Base-by-base conservation (phyloP, 2,329 filamentous ascomycete species). In the Gaeumannomyces tritici region DNA sequence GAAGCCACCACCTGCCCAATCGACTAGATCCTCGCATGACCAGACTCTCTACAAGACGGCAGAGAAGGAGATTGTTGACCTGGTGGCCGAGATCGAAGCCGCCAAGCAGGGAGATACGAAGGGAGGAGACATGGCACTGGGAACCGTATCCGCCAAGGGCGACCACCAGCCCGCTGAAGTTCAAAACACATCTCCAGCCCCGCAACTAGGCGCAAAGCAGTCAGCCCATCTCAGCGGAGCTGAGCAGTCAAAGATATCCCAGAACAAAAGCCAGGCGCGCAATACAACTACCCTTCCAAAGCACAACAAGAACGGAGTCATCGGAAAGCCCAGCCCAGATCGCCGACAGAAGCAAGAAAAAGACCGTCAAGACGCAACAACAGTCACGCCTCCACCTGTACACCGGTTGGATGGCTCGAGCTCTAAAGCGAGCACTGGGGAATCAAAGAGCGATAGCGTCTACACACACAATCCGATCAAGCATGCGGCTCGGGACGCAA, bases 61-160 rank as follows among this genome's bases (percentile, higher is more conserved):
- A 28, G 59, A 62, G 15, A 55, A 29, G 54, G 64, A 65, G 42
- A 65, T 63, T 29, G 28, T 28, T 13, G 61, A 54, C n/a, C 61
- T 65, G 2, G 63, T 63, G 42, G 61, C 62, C 28, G 63, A 58
- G 13, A 51, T 63, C 21, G 12, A 56, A 56, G 55, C 55, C 8
- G 28, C 28, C 21, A 42, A 2, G 18, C 3, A 42, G 13, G 42
- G 42, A 24, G 28, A 35, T 27, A n/a, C 3, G n/a, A 21, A 9
- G n/a, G 42, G 42, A 51, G 24, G 7, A 51, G 21, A 24, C 18
- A n/a, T n/a, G 42, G 7, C 42, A 8, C 18, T 51, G 42, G 42
- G n/a, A 7, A 13, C 42, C 42, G 21, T 24, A 24, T n/a, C 42
- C 7, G 6, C 18, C 42, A 51, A 24, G 7, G 18, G 18, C 42